These are phyloP conservation scores for Metarhizium rileyi DNA, from an alignment of 2,329 filamentous ascomycete species.

Conservation along the genomic window DNA sequence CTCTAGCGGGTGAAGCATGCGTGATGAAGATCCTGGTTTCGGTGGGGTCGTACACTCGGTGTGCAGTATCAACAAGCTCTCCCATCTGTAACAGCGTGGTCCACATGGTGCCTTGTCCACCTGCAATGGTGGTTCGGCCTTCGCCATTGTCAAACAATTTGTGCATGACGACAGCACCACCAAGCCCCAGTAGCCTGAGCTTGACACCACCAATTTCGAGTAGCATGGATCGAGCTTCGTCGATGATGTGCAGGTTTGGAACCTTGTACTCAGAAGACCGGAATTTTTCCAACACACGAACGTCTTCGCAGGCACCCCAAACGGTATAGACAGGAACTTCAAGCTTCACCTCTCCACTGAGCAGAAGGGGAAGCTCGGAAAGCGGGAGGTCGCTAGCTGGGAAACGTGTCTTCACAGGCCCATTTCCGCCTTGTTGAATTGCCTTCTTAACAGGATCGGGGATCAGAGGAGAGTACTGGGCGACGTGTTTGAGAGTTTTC, in stretches of 20 bases:
- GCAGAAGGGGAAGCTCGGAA: constrained; percentile 82
- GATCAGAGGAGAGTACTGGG: constrained; percentile 94
- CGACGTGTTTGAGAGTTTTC: constrained; percentile 97
- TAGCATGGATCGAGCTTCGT: constrained; percentile 92
- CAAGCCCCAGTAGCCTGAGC: constrained; percentile 83
- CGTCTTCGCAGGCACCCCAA: constrained; percentile 98
- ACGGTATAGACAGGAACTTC: constrained; percentile 98
- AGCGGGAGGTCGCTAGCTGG: constrained; percentile 73
- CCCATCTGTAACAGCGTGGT: constrained; percentile 97
- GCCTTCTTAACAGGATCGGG: constrained; percentile 64
- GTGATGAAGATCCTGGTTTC: constrained; percentile 96
- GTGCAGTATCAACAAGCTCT: constrained; percentile 93
- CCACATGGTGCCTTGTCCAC: constrained; percentile 99
- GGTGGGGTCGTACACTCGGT: constrained; percentile 95
- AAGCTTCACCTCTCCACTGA: constrained; percentile 80
- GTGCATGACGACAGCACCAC: constrained; percentile 98
- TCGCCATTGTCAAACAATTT: constrained; percentile 99
- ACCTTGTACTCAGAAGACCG: constrained; percentile 97
- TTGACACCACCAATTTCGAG: constrained; percentile 94
- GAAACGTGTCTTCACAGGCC: constrained; percentile 81
- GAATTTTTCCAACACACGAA: constrained; percentile 94
- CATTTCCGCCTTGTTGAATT: constrained; percentile 55
- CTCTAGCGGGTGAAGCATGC: constrained; percentile 89
- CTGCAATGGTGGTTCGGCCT: constrained; percentile 93
- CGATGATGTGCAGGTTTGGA: constrained; percentile 93